These are phyloP conservation scores for Hyparrhenia diplandra DNA, from an alignment of 176 grass and related monocot species.

Conservation along the genomic window DNA sequence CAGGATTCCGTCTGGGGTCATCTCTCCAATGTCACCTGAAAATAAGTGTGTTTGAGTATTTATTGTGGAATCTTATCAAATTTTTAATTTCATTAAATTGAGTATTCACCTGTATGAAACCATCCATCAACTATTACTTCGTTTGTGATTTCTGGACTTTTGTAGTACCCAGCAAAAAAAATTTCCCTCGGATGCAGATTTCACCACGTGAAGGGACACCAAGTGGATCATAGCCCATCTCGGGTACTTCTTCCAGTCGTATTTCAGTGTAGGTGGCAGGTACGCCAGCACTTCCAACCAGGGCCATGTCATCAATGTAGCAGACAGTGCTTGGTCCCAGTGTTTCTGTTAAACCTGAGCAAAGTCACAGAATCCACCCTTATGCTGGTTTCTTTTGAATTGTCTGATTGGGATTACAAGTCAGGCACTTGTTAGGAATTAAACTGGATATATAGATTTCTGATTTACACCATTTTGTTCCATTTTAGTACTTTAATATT, in stretches of 20 bases:
- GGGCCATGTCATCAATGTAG: conserved; percentile 76
- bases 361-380: conserved; percentile 14
- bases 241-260: conserved; percentile 85
- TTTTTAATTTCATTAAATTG: conserved; percentile 4
- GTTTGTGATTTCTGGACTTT: conserved; percentile 81
- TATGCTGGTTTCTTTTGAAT: conserved; percentile 24
- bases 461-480: neutral
- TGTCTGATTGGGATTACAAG: neutral
- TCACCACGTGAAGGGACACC: conserved; percentile 73
- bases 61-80: neutral
- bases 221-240: conserved; percentile 92
- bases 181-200: conserved; percentile 71
- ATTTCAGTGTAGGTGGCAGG: conserved; percentile 62
- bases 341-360: conserved; percentile 91
- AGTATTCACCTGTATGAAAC: conserved; percentile 88
- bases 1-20: conserved; percentile 70
- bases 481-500: neutral
- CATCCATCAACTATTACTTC: conserved; percentile 81
- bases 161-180: conserved; percentile 76
- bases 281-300: conserved; percentile 74
- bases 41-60: conserved; percentile 2
- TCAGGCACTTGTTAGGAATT: neutral
- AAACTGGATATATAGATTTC: conserved; percentile 13
- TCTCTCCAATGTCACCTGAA: conserved; percentile 96
- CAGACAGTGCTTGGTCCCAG: conserved; percentile 70